phyloP scores from a whole-genome alignment of 2,329 filamentous ascomycete genomes.

The Stylonectria norvegica region DNA sequence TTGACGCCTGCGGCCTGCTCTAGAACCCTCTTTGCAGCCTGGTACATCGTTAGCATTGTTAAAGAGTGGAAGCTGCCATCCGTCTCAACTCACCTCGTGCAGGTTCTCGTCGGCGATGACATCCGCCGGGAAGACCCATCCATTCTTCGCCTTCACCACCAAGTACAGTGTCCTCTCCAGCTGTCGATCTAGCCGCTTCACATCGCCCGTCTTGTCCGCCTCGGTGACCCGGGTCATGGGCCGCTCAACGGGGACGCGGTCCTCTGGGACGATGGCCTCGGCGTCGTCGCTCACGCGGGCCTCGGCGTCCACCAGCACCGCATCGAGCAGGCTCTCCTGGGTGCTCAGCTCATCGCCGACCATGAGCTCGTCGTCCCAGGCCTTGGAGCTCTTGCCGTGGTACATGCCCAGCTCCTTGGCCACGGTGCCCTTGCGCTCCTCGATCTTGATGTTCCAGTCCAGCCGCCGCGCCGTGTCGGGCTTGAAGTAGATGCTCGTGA shows the following conservation, averaged over 20 bases:
- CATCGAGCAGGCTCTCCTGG: slow-evolving; percentile 62
- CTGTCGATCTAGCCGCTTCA: slow-evolving; percentile 72
- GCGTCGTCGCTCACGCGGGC: slow-evolving; percentile 57
- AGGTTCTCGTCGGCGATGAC: slow-evolving; percentile 71
- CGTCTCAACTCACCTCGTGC: slow-evolving; percentile 75
- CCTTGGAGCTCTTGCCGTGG: slow-evolving; percentile 63
- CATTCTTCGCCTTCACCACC: slow-evolving; percentile 70
- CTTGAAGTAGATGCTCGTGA: slow-evolving; percentile 92
- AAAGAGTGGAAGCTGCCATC: background rate
- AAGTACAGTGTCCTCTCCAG: slow-evolving; percentile 84
- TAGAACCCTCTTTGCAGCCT: slow-evolving; percentile 82
- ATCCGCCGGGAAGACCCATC: slow-evolving; percentile 82
- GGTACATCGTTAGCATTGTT: slow-evolving; percentile 17
- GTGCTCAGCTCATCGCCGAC: slow-evolving; percentile 67
- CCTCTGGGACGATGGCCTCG: slow-evolving; percentile 54
- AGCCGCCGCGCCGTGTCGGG: slow-evolving; percentile 77
- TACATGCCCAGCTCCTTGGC: slow-evolving; percentile 85
- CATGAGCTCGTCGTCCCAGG: slow-evolving; percentile 89
- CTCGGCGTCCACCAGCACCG: slow-evolving; percentile 73
- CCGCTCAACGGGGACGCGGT: slow-evolving; percentile 65
- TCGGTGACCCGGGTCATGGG: slow-evolving; percentile 70
- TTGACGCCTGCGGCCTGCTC: slow-evolving; percentile 77
- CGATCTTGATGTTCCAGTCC: slow-evolving; percentile 86
- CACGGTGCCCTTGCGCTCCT: slow-evolving; percentile 67
- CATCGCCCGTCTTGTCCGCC: slow-evolving; percentile 73